Evolutionary conservation across 1,284 basidiomycete species (phyloP).

Genomic region (Exobasidium cylindrosporum): DNA sequence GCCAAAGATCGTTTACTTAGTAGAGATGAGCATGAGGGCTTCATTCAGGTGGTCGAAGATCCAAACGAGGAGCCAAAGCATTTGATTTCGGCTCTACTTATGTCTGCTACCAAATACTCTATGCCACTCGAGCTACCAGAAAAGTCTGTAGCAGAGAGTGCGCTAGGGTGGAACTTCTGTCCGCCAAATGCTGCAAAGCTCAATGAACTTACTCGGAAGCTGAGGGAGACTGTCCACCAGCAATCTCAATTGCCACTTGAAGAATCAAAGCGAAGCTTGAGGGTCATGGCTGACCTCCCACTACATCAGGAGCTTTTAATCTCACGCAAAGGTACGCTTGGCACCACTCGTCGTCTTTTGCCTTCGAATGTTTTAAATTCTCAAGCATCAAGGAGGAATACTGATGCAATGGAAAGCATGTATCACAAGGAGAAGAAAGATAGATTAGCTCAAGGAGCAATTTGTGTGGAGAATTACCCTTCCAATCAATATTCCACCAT

Average conservation of each 20-base stretch:
- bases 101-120: conserved; percentile 2
- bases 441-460: background rate
- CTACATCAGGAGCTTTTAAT: background rate
- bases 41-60: conserved; percentile 3
- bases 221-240: background rate
- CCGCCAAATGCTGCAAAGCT: background rate
- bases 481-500: background rate
- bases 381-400: background rate
- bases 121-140: background rate
- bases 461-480: background rate
- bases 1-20: background rate
- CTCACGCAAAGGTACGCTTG: background rate
- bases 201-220: background rate
- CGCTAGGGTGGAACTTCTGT: no score
- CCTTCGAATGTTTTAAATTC: background rate
- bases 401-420: background rate
- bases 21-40: conserved; percentile 1
- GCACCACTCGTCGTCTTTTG: background rate
- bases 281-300: background rate
- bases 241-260: background rate
- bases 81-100: background rate
- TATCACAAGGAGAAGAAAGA: background rate
- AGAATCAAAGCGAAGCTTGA: background rate
- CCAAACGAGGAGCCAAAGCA: conserved; percentile 7
- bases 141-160: background rate